A percentile compares a stretch with the other conserved stretches of the same genome.
These are phyloP conservation scores for Ophiostoma ips DNA, from an alignment of 2,329 filamentous ascomycete species.

Conservation along the genomic window DNA sequence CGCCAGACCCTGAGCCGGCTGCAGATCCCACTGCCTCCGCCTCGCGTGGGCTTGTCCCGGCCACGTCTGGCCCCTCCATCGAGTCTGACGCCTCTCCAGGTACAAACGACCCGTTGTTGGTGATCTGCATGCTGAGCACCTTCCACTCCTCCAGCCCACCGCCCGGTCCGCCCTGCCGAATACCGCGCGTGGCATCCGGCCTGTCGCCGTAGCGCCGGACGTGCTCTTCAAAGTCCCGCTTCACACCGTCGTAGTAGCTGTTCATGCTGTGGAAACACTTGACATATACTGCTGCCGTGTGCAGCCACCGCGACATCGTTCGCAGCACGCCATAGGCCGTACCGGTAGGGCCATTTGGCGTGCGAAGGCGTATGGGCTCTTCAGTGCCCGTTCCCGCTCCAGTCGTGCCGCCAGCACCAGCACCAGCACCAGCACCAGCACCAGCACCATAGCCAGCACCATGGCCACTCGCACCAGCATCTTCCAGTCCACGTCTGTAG, in stretches of 20 bases:
- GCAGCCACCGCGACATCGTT: constrained; percentile 36
- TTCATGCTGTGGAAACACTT: constrained; percentile 39
- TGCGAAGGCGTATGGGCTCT: not conserved
- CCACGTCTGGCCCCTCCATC: constrained; percentile 18
- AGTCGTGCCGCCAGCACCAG: not conserved
- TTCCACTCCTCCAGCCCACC: constrained; percentile 44
- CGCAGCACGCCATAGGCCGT: constrained; percentile 35
- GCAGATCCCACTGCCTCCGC: constrained; percentile 9
- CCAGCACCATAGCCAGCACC: not conserved
- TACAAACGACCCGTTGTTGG: constrained; percentile 30
- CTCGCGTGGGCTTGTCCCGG: not conserved
- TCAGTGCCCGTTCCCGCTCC: not conserved
- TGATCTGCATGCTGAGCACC: constrained; percentile 24
- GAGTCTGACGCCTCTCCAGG: constrained; percentile 19
- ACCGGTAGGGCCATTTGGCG: constrained; percentile 26
- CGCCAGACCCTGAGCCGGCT: constrained; percentile 14
- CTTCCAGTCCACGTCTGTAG: not conserved
- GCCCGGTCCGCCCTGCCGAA: constrained; percentile 29
- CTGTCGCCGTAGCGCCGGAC: constrained; percentile 1
- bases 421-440: constrained; percentile 14
- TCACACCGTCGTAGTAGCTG: constrained; percentile 36
- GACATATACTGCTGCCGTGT: constrained; percentile 44
- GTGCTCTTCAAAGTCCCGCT: constrained; percentile 27
- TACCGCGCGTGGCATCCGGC: constrained; percentile 21
- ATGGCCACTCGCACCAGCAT: not conserved